Conservation (phyloP, 2,329 filamentous ascomycete genomes). For the Allantophomopsis cytisporea region DNA sequence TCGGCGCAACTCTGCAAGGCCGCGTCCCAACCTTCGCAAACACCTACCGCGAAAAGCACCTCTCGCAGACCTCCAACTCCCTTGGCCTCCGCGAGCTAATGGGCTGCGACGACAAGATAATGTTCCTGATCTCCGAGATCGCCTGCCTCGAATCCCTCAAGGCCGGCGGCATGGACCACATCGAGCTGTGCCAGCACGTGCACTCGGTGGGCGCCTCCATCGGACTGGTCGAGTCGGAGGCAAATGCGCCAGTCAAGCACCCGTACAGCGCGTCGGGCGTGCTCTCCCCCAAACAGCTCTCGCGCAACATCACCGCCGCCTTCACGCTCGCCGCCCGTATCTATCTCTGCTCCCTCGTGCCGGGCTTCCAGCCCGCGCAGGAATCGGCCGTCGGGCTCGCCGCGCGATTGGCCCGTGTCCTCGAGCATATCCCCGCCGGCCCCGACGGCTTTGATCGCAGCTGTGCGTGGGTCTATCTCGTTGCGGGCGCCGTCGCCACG, state of each 20-base stretch:
- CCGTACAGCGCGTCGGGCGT: slow-evolving; percentile 57
- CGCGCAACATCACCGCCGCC: slow-evolving; percentile 76
- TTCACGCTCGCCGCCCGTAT: slow-evolving; percentile 90
- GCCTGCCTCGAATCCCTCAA: slow-evolving; percentile 89
- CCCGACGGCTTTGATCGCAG: slow-evolving; percentile 76
- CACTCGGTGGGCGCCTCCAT: slow-evolving; percentile 80
- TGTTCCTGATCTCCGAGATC: slow-evolving; percentile 97
- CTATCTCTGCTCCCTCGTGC: slow-evolving; percentile 92
- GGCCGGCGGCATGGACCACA: slow-evolving; percentile 68
- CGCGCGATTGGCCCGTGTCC: slow-evolving; percentile 60
- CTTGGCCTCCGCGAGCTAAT: slow-evolving; percentile 81
- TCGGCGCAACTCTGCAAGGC: slow-evolving; percentile 85
- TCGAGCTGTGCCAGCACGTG: slow-evolving; percentile 79
- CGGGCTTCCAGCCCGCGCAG: slow-evolving; percentile 68
- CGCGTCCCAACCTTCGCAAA: slow-evolving; percentile 79
- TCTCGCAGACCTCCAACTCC: slow-evolving; percentile 45
- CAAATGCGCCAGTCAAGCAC: slow-evolving; percentile 34
- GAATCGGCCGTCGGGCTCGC: slow-evolving; percentile 64
- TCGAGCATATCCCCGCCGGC: slow-evolving; percentile 74
- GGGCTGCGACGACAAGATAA: slow-evolving; percentile 93
- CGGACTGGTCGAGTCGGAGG: slow-evolving; percentile 59
- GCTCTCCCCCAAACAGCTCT: slow-evolving; percentile 70
- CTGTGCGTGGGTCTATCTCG: slow-evolving; percentile 84
- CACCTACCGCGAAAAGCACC: slow-evolving; percentile 89
- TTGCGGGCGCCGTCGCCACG: slow-evolving; percentile 68